phyloP scores from a whole-genome alignment of 2,329 filamentous ascomycete species.

The Ophiostoma himal-ulmi region DNA sequence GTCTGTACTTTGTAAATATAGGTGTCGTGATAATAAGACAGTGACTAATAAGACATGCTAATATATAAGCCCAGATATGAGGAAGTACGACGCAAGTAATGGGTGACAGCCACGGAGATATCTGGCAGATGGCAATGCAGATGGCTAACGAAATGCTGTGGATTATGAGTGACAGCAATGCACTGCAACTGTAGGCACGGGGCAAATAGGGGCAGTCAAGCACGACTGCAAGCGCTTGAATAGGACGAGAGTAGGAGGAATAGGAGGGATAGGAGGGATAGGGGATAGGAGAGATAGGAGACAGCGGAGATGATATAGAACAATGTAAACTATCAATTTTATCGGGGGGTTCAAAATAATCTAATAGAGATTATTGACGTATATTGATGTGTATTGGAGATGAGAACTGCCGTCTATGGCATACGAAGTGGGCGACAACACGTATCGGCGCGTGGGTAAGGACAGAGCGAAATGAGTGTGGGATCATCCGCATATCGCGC shows the following conservation, averaged over 20 bases:
- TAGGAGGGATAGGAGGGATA: background rate
- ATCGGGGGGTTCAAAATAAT: no score
- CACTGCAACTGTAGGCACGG: constrained; percentile 1
- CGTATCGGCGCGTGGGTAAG: background rate
- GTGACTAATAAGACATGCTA: background rate
- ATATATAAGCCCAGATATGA: background rate
- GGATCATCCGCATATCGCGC: background rate
- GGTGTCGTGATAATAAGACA: background rate
- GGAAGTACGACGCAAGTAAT: background rate
- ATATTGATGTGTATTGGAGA: background rate
- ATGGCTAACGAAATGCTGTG: background rate
- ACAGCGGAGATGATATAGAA: background rate
- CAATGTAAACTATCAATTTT: no score
- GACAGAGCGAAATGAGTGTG: background rate
- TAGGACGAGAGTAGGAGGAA: background rate
- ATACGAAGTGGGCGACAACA: background rate
- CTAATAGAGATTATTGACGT: background rate
- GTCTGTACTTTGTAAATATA: background rate
- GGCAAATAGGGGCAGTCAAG: background rate
- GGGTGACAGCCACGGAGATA: background rate
- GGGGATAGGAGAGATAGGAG: background rate
- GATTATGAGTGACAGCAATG: constrained; percentile 2
- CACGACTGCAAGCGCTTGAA: background rate
- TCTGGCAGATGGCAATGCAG: no score
- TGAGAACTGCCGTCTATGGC: background rate